A percentile compares a stretch with the other conserved stretches of the same genome.
These are phyloP conservation scores for Geotrichum carabidarum DNA, from an alignment of 1,139 yeast species.

Conservation along the genomic window DNA sequence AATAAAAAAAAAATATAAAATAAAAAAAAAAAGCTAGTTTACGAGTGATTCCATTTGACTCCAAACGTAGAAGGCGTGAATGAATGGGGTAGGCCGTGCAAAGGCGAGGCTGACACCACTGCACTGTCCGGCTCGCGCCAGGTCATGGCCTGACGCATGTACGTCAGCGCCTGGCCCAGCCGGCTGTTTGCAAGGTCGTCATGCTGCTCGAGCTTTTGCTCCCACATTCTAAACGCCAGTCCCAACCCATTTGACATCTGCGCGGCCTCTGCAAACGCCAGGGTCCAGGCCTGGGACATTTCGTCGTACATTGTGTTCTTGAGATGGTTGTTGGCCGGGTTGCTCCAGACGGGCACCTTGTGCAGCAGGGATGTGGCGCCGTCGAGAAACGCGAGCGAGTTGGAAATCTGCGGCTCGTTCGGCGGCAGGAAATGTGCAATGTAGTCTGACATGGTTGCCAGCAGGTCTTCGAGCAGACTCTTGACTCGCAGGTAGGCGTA, in stretches of 20 bases:
- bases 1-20: too few species aligned
- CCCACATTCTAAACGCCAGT: slow-evolving; percentile 51
- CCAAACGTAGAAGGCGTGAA: not conserved
- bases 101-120: not conserved
- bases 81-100: not conserved
- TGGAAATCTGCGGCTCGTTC: slow-evolving; percentile 51
- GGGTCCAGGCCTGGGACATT: slow-evolving; percentile 69
- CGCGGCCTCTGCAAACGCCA: slow-evolving; percentile 50
- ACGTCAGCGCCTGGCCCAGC: slow-evolving; percentile 22
- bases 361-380: slow-evolving; percentile 60
- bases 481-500: slow-evolving; percentile 85
- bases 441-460: slow-evolving; percentile 73
- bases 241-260: slow-evolving; percentile 31
- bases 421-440: slow-evolving; percentile 78
- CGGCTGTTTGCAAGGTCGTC: slow-evolving; percentile 50
- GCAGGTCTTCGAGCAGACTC: slow-evolving; percentile 66
- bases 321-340: slow-evolving; percentile 68
- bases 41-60: not conserved
- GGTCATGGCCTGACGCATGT: slow-evolving; percentile 1
- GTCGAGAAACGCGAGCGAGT: slow-evolving; percentile 63
- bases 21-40: not conserved
- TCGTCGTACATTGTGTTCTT: slow-evolving; percentile 73
- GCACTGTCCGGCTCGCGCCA: not conserved
- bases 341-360: slow-evolving; percentile 66
- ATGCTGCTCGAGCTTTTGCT: slow-evolving; percentile 53